A percentile compares a stretch with the other conserved stretches of the same genome.
Evolutionary conservation across 495 filamentous ascomycete species (phyloP).

Genomic region (Penicillium dipodomyicola): DNA sequence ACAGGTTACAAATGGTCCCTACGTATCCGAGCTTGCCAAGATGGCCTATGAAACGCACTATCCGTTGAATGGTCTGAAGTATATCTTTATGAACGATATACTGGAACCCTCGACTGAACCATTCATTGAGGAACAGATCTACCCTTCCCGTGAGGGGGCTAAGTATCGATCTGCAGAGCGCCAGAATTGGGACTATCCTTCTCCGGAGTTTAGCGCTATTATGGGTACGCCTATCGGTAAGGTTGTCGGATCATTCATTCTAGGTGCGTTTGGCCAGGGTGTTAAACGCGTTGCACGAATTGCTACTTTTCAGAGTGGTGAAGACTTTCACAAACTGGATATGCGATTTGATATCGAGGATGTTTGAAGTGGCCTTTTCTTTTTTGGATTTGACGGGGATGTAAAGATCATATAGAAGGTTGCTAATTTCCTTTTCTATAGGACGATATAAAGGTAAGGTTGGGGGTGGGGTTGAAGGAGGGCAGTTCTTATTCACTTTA

Average conservation of each 20-base stretch:
- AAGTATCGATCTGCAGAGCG: not conserved
- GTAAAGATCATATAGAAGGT: too few species aligned
- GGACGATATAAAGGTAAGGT: too few species aligned
- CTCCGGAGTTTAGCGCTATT: not conserved
- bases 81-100: not conserved
- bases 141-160: not conserved
- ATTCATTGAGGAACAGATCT: not conserved
- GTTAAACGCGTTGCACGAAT: slow-evolving; percentile 3
- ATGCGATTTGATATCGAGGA: slow-evolving; percentile 6
- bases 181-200: not conserved
- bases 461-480: too few species aligned
- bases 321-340: not conserved
- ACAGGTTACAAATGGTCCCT: not conserved
- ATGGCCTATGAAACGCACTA: not conserved
- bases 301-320: not conserved
- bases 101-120: not conserved
- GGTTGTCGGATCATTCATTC: not conserved
- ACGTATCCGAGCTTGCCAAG: not conserved
- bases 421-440: too few species aligned
- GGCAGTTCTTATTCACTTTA: too few species aligned
- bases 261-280: slow-evolving; percentile 5
- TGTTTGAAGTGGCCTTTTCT: not conserved
- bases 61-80: not conserved
- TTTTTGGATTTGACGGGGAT: too few species aligned
- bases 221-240: slow-evolving; percentile 5